These are phyloP conservation scores for Metrosideros polymorpha DNA, from an alignment of 441 rosid genomes.

Conservation along the genomic window DNA sequence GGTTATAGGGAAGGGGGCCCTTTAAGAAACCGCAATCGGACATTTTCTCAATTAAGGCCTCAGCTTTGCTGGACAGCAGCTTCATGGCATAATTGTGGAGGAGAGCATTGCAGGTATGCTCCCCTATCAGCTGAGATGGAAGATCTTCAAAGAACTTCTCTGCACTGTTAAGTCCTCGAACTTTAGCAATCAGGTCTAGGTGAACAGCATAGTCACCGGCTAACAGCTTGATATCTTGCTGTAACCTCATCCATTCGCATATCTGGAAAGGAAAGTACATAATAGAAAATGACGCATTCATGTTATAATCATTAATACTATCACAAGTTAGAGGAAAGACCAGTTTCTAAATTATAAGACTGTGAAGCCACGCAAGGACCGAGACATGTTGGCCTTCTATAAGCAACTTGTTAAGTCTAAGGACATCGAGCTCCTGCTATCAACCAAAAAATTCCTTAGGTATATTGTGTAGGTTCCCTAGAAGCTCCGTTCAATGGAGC, in stretches of 20 bases:
- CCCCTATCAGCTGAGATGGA: constrained; percentile 10
- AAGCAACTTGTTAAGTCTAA: not conserved
- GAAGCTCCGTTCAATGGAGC: not conserved
- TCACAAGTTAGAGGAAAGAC: not conserved
- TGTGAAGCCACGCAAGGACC: not conserved
- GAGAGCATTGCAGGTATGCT: constrained; percentile 29
- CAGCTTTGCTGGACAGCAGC: constrained; percentile 30
- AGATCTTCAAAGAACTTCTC: constrained; percentile 26
- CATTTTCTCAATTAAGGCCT: constrained; percentile 23
- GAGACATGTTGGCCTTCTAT: not conserved
- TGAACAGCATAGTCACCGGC: constrained; percentile 22
- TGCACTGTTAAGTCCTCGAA: constrained; percentile 24
- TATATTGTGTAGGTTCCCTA: not conserved
- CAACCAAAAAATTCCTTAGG: not conserved
- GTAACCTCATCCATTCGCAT: constrained; percentile 25
- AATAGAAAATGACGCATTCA: not conserved
- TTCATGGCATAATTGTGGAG: constrained; percentile 24
- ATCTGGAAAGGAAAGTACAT: constrained; percentile 9
- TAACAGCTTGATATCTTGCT: constrained; percentile 4
- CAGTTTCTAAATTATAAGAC: not conserved
- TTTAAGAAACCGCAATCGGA: constrained; percentile 15
- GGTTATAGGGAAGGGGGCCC: constrained; percentile 19
- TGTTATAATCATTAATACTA: not conserved
- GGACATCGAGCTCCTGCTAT: not conserved
- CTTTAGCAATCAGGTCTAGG: constrained; percentile 38